Evolutionary conservation across 768 basidiomycete genomes (phyloP).

Genomic region (Piloderma croceum): DNA sequence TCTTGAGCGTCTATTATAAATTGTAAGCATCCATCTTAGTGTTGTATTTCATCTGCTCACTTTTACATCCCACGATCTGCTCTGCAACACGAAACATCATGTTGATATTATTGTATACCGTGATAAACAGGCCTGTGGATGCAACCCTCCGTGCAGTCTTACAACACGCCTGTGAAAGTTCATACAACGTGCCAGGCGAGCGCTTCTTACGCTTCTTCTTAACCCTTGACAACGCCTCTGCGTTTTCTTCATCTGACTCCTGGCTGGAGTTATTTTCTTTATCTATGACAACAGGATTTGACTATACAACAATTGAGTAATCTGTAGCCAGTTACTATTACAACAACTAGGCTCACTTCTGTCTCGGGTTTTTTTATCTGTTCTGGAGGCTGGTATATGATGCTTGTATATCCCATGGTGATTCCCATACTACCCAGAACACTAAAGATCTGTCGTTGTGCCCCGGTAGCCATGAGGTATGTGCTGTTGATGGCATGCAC

Average conservation of each 20-base stretch:
- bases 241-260: too few species aligned
- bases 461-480: conserved; percentile 16
- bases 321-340: background rate
- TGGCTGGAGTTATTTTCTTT: background rate
- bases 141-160: conserved; percentile 7
- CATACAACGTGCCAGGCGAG: conserved; percentile 1
- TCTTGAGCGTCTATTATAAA: conserved; percentile 16
- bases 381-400: conserved; percentile 3
- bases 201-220: background rate
- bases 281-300: background rate
- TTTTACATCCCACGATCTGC: conserved; percentile 20
- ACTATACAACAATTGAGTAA: background rate
- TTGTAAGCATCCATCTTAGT: background rate
- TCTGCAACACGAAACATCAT: conserved; percentile 20
- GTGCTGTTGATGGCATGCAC: conserved; percentile 5
- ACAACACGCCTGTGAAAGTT: conserved; percentile 11
- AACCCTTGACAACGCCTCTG: too few species aligned
- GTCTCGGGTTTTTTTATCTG: background rate
- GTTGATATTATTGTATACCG: conserved; percentile 29
- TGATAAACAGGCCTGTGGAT: background rate
- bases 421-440: conserved; percentile 17
- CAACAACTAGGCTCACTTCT: background rate
- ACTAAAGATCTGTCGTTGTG: conserved; percentile 19
- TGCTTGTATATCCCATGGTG: conserved; percentile 13
- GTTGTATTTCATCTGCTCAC: conserved; percentile 2